phyloP scores from a whole-genome alignment of 1,284 basidiomycete species.

The Malassezia japonica region DNA sequence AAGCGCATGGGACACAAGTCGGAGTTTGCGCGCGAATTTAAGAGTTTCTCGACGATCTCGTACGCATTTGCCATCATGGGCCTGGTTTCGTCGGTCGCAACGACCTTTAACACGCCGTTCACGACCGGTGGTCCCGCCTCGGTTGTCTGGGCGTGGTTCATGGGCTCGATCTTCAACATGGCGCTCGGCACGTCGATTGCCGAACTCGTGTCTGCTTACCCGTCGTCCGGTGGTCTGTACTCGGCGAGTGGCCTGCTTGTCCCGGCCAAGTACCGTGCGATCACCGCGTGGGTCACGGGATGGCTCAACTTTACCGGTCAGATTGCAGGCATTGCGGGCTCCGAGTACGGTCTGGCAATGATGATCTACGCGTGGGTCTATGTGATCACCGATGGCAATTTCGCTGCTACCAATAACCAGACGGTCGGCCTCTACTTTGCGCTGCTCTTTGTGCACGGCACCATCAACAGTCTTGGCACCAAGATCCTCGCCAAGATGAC shows the following conservation, averaged over 20 bases:
- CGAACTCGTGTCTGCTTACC: constrained; percentile 58
- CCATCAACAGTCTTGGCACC: constrained; percentile 67
- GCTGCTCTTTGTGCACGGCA: constrained; percentile 46
- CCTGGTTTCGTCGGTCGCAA: constrained; percentile 44
- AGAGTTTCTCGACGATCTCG: constrained; percentile 44
- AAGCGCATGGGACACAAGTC: constrained; percentile 38
- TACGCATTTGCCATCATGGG: constrained; percentile 47
- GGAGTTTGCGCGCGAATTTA: constrained; percentile 47
- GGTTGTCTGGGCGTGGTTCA: constrained; percentile 44
- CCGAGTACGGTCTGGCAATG: constrained; percentile 74
- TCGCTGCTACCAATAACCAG: constrained; percentile 18
- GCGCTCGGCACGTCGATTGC: constrained; percentile 42
- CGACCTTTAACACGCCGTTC: constrained; percentile 46
- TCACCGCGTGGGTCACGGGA: constrained; percentile 62
- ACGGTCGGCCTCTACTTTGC: constrained; percentile 40
- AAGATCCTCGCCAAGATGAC: constrained; percentile 68
- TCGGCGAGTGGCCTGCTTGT: constrained; percentile 49
- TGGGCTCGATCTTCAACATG: constrained; percentile 45
- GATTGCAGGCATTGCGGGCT: constrained; percentile 70
- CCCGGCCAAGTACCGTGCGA: constrained; percentile 33
- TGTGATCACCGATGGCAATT: constrained; percentile 34
- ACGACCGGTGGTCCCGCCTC: constrained; percentile 32
- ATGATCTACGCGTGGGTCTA: constrained; percentile 72
- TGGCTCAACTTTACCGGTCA: constrained; percentile 74
- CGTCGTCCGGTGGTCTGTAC: constrained; percentile 70